A percentile compares a stretch with the other conserved stretches of the same genome.
Evolutionary conservation across 73 alveolate genomes (phyloP).

Genomic region (Paramecium caudatum): DNA sequence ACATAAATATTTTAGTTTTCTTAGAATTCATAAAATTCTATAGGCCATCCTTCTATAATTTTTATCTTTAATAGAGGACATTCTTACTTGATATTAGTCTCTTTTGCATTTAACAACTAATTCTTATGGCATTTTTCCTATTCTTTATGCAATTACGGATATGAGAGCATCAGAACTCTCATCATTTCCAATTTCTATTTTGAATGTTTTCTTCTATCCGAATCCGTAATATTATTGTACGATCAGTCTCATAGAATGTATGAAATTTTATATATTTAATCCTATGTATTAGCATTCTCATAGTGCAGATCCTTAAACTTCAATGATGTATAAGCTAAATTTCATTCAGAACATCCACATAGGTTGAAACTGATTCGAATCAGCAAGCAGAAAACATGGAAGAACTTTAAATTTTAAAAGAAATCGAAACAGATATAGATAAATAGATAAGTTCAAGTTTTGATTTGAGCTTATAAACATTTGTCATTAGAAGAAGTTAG

Average conservation of each 20-base stretch:
- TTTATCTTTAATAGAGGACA: background rate
- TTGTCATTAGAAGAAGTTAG: slow-evolving; percentile 8
- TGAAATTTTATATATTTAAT: too few relatives aligned
- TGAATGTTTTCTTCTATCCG: slow-evolving; percentile 63
- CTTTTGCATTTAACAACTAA: slow-evolving; percentile 57
- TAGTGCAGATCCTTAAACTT: too few relatives aligned
- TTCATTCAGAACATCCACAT: slow-evolving; percentile 29
- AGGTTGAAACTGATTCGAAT: slow-evolving; percentile 1
- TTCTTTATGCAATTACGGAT: slow-evolving; percentile 42
- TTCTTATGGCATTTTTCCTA: slow-evolving; percentile 36
- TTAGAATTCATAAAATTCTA: slow-evolving; percentile 27
- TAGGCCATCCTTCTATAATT: slow-evolving; percentile 41
- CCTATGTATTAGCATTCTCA: too few relatives aligned
- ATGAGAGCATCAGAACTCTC: slow-evolving; percentile 53
- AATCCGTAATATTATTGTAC: slow-evolving; percentile 72
- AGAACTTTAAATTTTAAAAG: background rate
- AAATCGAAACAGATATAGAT: slow-evolving; percentile 2
- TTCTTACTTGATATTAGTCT: slow-evolving; percentile 58
- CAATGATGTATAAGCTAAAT: too few relatives aligned
- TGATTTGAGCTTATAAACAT: background rate
- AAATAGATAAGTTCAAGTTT: background rate
- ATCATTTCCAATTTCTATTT: slow-evolving; percentile 62
- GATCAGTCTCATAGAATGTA: slow-evolving; percentile 76
- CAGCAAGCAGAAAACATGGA: background rate
- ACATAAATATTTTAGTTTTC: slow-evolving; percentile 61